Conservation (phyloP, 2,329 filamentous ascomycete species). For the Neopestalotiopsis sp. region DNA sequence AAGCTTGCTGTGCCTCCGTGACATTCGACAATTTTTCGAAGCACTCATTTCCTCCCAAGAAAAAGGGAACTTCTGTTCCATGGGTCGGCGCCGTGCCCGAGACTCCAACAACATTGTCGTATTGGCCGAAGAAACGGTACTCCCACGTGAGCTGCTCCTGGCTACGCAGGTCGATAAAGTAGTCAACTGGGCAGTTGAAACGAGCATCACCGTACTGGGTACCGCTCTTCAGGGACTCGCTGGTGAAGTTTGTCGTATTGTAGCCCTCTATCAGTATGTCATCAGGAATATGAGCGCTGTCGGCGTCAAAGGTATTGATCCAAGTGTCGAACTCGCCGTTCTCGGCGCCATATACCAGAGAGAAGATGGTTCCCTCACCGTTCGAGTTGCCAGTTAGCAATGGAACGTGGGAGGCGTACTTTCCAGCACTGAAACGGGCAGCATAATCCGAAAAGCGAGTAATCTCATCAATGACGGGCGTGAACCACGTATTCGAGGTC, state of each 20-base stretch:
- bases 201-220: slow-evolving; percentile 50
- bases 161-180: slow-evolving; percentile 45
- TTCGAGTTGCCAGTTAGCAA: slow-evolving; percentile 42
- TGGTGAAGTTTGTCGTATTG: slow-evolving; percentile 40
- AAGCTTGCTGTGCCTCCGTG: slow-evolving; percentile 43
- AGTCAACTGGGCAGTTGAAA: slow-evolving; percentile 49
- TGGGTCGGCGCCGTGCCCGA: slow-evolving; percentile 42
- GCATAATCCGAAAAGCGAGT: slow-evolving; percentile 41
- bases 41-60: slow-evolving; percentile 50
- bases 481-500: slow-evolving; percentile 48
- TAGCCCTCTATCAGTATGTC: slow-evolving; percentile 39
- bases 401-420: slow-evolving; percentile 41
- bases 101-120: slow-evolving; percentile 45
- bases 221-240: slow-evolving; percentile 46
- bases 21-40: slow-evolving; percentile 40
- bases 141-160: slow-evolving; percentile 44
- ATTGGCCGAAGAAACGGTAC: slow-evolving; percentile 49
- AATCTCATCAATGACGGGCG: slow-evolving; percentile 41
- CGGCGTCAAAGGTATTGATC: slow-evolving; percentile 44
- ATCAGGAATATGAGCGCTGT: slow-evolving; percentile 43
- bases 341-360: slow-evolving; percentile 39
- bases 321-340: slow-evolving; percentile 37
- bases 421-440: slow-evolving; percentile 29
- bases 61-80: slow-evolving; percentile 50
- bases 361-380: slow-evolving; percentile 44